Base-by-base conservation (phyloP, 805 yeast genomes). In the Candida boleticola region DNA sequence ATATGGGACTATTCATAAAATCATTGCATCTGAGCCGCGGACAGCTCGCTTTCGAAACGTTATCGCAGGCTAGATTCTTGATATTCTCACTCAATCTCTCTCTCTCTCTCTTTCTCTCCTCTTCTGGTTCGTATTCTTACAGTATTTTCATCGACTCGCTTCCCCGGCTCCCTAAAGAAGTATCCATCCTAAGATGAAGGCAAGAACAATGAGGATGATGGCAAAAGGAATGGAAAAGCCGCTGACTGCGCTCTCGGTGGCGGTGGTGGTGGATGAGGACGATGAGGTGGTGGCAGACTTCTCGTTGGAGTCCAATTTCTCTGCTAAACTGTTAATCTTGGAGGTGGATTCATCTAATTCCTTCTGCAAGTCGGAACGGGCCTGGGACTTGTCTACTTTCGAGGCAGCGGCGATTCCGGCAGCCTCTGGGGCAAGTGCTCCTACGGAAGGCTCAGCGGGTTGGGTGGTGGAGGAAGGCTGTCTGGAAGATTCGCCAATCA, bases 181-280 rank as follows among this genome's bases (percentile, higher is more conserved):
- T 61, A 82, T 71, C 88, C 89, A 85, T 40, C 89, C 92, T 48
- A 84, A 64, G 77, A 67, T 53, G 81, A 87, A 60, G 73, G 74
- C 64, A 47, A 68, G 47, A 37, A 71, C 68, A 58, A 60, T 72
- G 60, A 63, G 79, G 51, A 49, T 73, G 60, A 49, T 52, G 21
- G 84, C 82, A 40, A 75, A 60, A 23, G 80, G 79, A 31, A 79
- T 63, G 17, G 85, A 74, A 35, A 83, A 66, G 13, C 81, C 83
- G 45, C 55, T 60, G 38, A 62, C 61, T n/a, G 69, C 58, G 43
- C 64, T 72, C 27, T 51, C 58, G 30, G 45, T 21, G 35, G 46
- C 36, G 29, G 45, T 29, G 10, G 55, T 43, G 19, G 39, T 43
- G 19, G 47, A 38, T 14, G 58, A 44, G 14, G 56, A 35, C 41